Percentiles rank a stretch among this genome's conserved stretches.
Conservation (phyloP, 148 eudicot genomes). For the Gaultheria prostrata region DNA sequence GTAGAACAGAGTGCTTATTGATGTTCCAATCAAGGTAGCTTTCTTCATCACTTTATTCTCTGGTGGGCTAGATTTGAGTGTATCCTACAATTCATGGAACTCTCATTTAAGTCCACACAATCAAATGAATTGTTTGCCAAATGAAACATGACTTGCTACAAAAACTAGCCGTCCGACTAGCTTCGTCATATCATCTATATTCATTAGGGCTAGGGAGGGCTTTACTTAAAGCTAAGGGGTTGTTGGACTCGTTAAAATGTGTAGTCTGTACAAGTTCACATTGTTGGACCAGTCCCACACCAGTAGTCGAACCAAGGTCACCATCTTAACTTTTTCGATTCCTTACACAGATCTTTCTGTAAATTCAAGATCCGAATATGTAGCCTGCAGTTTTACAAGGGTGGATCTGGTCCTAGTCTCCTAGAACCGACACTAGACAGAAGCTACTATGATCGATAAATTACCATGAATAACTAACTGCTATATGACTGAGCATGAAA, state of each 20-base stretch:
- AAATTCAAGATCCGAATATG: neutral
- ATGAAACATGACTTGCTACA: neutral
- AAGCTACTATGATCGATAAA: neutral
- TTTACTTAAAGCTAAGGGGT: neutral
- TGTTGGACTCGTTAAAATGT: neutral
- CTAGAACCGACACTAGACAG: neutral
- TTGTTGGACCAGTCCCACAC: neutral
- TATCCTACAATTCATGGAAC: constrained; percentile 39
- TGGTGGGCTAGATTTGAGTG: constrained; percentile 46
- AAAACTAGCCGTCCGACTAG: neutral
- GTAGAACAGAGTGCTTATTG: constrained; percentile 54
- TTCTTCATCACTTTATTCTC: constrained; percentile 63
- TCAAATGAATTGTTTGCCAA: neutral
- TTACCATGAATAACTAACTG: neutral
- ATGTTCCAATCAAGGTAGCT: constrained; percentile 41
- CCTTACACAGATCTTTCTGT: no score
- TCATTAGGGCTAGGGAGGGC: neutral
- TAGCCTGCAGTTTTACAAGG: neutral
- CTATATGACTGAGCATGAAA: neutral
- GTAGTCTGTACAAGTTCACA: neutral
- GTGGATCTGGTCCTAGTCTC: neutral
- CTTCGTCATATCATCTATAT: neutral
- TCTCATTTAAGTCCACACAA: neutral
- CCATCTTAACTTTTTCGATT: neutral
- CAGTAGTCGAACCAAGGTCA: neutral